Evolutionary conservation across 192 early-diverging fungal species (phyloP), one percentile per base, ranked within the genome.

Genomic region (Coemansia sp.): DNA sequence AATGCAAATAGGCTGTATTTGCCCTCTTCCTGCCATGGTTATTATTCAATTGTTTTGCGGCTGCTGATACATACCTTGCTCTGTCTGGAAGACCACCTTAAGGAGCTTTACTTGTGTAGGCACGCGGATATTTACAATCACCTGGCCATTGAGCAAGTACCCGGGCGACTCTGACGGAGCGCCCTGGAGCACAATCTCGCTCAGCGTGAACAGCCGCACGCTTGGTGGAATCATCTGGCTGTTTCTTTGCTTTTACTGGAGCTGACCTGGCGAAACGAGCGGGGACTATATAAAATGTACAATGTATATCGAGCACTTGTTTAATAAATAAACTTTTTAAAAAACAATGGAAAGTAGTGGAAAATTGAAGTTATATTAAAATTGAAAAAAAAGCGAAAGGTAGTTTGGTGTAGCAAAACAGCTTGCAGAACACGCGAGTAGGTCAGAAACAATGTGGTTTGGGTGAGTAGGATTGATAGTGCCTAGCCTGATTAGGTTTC

Each of bases 181-280:
- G 5, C 78, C 78, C 44, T 81, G 73, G 54, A 81, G 42, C 32
- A 81, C 73, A 43, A 81, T 65, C 19, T 75, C 78, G 25, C 78
- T 70, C 45, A 72, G 57, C 39, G 78, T 71, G 58, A 81, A 81
- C 40, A 81, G 59, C 9, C 69, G 78, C 25, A 81, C 43, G 38
- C 73, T 69, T n/a, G 78, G 78, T 46, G 75, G 50, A 56, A 81
- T 65, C 78, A 81, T 81, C 37, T 5, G 48, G 48, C 17, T 50
- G 48, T 50, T 50, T 17, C 48, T 17, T 16, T 16, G 16, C n/a
- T 16, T 12, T 17, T 50, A 17, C 11, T 19, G 16, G 42, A 6
- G 16, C 49, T 32, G 32, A 59, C 56, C 14, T 58, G 46, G 41
- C 16, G 20, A n/a, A 20, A 17, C 9, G 13, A 61, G 16, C 11